phyloP scores from a whole-genome alignment of 805 yeast genomes.

The Metschnikowia lochheadii region DNA sequence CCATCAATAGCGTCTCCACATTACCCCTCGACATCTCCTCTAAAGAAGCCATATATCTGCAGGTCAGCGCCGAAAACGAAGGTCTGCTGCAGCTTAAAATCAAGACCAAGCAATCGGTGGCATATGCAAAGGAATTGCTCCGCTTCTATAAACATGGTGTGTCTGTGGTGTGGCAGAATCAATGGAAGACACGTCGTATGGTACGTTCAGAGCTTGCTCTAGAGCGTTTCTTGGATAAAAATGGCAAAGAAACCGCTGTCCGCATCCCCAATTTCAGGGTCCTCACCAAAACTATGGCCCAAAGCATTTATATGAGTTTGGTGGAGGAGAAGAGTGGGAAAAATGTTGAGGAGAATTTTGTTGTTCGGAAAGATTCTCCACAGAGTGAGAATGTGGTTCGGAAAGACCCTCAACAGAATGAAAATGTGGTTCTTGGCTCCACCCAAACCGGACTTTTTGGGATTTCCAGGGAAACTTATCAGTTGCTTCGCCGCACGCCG shows the following conservation, averaged over 20 bases:
- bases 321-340: conserved; percentile 30
- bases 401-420: neutral
- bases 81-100: conserved; percentile 15
- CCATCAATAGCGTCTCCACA: conserved; percentile 21
- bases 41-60: conserved; percentile 24
- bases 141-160: conserved; percentile 58
- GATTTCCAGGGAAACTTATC: conserved; percentile 48
- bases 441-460: conserved; percentile 25
- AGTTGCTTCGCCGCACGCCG: conserved; percentile 47
- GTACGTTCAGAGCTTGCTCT: conserved; percentile 19
- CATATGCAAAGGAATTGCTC: conserved; percentile 44
- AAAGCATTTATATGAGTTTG: conserved; percentile 30
- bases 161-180: conserved; percentile 49
- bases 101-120: conserved; percentile 35
- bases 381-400: conserved; percentile 8
- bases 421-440: conserved; percentile 15
- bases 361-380: neutral
- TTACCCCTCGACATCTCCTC: conserved; percentile 29
- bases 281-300: conserved; percentile 34
- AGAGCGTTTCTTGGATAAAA: conserved; percentile 17
- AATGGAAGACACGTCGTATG: conserved; percentile 17
- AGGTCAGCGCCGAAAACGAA: conserved; percentile 21
- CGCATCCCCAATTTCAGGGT: conserved; percentile 32
- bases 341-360: neutral
- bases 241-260: conserved; percentile 25